A percentile compares a stretch with the other conserved stretches of the same genome.
Conservation (phyloP, 75 land plant species). For the Azolla pinnata region DNA sequence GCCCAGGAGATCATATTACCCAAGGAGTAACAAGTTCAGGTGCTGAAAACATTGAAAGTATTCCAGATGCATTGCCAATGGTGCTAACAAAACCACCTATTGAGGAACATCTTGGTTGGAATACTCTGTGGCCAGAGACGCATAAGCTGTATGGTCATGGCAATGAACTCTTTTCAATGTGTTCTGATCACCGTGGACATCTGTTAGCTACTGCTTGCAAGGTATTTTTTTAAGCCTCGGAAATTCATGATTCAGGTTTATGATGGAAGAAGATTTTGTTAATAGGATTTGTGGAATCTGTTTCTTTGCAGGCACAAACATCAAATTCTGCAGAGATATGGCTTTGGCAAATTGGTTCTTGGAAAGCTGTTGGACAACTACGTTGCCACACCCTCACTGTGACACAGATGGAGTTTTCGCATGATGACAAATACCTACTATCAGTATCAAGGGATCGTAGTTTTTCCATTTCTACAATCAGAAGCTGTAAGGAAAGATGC, state of each 20-base stretch:
- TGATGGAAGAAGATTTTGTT: not conserved
- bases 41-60: constrained; percentile 49
- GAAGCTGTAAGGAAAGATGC: too few relatives aligned
- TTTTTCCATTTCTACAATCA: constrained; percentile 74
- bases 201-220: constrained; percentile 96
- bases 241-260: too few relatives aligned
- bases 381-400: constrained; percentile 80
- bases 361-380: constrained; percentile 78
- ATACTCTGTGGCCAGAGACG: constrained; percentile 96
- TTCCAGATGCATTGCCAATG: constrained; percentile 86
- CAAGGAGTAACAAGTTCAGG: not conserved
- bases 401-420: constrained; percentile 84
- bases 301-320: constrained; percentile 66
- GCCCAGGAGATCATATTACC: not conserved
- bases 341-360: constrained; percentile 81
- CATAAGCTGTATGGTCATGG: constrained; percentile 99
- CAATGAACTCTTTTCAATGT: constrained; percentile 86
- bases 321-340: constrained; percentile 84
- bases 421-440: constrained; percentile 59
- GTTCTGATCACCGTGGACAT: constrained; percentile 66
- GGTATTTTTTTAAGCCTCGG: constrained; percentile 48
- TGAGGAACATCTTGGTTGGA: constrained; percentile 87
- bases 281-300: not conserved
- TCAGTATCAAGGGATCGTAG: constrained; percentile 95
- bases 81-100: constrained; percentile 70